A percentile compares a stretch with the other conserved stretches of the same genome.
Conservation (phyloP, 2,329 filamentous ascomycete genomes). For the Aspergillus sp. region DNA sequence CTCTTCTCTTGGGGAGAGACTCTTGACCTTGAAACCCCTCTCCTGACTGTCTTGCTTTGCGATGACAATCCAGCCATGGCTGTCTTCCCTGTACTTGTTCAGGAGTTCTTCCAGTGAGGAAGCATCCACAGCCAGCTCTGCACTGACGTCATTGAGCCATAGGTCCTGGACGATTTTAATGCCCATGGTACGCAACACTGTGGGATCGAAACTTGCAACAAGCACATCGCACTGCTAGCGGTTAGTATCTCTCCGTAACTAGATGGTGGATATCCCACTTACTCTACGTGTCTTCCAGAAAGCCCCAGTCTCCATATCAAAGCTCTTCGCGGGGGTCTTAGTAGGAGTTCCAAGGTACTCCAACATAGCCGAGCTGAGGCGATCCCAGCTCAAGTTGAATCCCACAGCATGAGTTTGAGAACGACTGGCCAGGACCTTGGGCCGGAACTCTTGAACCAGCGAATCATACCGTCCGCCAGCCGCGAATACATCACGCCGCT, state of each 20-base stretch:
- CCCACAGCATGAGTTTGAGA: conserved; percentile 81
- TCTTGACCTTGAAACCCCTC: conserved; percentile 72
- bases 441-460: conserved; percentile 79
- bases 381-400: conserved; percentile 87
- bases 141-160: conserved; percentile 81
- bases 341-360: conserved; percentile 53
- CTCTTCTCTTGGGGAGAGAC: conserved; percentile 76
- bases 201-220: conserved; percentile 81
- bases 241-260: not conserved
- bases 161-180: conserved; percentile 76
- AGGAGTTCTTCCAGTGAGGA: conserved; percentile 75
- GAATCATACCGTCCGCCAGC: conserved; percentile 92
- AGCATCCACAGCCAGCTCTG: conserved; percentile 81
- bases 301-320: conserved; percentile 62
- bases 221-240: conserved; percentile 74
- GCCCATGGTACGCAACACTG: conserved; percentile 72
- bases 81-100: conserved; percentile 68
- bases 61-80: conserved; percentile 86
- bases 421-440: conserved; percentile 64
- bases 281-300: conserved; percentile 66
- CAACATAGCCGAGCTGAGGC: conserved; percentile 65
- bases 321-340: conserved; percentile 67
- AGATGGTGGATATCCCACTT: conserved; percentile 36
- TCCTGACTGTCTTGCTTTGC: conserved; percentile 69
- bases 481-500: conserved; percentile 78